A percentile compares a stretch with the other conserved stretches of the same genome.
Conservation (phyloP, 805 yeast genomes). For the Starmerella bombi region DNA sequence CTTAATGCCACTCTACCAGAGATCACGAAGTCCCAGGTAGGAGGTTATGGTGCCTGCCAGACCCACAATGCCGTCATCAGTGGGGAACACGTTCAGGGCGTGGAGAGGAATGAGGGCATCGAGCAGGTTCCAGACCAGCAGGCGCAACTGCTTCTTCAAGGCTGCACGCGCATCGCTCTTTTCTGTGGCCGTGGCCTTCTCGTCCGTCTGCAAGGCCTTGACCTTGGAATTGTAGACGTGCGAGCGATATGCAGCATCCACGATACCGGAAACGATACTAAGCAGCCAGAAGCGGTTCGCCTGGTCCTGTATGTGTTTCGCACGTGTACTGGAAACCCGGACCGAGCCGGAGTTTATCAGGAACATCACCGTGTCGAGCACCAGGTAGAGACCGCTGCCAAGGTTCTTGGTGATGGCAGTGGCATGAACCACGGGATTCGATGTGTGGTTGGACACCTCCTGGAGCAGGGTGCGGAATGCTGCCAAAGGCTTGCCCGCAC, state of each 20-base stretch:
- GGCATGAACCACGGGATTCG: constrained; percentile 43
- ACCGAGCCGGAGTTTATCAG: constrained; percentile 22
- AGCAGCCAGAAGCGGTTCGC: constrained; percentile 51
- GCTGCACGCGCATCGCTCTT: constrained; percentile 27
- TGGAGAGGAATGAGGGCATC: constrained; percentile 67
- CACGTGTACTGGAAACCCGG: constrained; percentile 26
- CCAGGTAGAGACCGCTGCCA: constrained; percentile 27
- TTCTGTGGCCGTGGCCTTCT: constrained; percentile 30
- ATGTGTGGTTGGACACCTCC: constrained; percentile 55
- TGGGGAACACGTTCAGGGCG: constrained; percentile 44
- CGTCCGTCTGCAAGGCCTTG: constrained; percentile 17
- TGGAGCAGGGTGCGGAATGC: constrained; percentile 57
- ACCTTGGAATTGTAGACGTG: constrained; percentile 33
- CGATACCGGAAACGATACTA: constrained; percentile 51
- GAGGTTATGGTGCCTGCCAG: constrained; percentile 77
- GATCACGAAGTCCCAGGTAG: constrained; percentile 45
- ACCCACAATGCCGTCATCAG: constrained; percentile 71
- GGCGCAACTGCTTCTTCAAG: constrained; percentile 19
- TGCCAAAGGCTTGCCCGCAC: constrained; percentile 65
- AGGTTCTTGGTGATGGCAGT: constrained; percentile 29
- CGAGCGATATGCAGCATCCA: constrained; percentile 44
- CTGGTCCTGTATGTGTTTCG: constrained; percentile 11
- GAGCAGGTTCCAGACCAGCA: constrained; percentile 57
- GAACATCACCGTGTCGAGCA: constrained; percentile 28
- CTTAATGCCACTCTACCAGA: constrained; percentile 8